Evolutionary conservation across 495 filamentous ascomycete genomes (phyloP), one percentile per base, ranked within the genome.

Genomic region (Gamarada debralockiae): DNA sequence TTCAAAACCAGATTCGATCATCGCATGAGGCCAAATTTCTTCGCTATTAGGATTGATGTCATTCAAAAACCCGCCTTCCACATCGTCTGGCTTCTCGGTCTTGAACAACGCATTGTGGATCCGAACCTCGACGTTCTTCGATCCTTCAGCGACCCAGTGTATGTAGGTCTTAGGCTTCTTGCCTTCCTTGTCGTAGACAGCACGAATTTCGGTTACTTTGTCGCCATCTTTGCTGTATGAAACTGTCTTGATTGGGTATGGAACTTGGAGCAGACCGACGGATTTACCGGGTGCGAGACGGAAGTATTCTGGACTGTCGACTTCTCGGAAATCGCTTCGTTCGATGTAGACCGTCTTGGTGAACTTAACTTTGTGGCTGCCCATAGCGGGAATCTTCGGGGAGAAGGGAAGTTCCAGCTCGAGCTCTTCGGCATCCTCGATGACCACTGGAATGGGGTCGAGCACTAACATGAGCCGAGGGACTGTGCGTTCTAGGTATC

Each of bases 291-390:
- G 92, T 0, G 95, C 88, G 21, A 98, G 82, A 18, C 95, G 90
- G 83, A 96, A 97, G 73, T 90, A 96, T 53, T 95, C 87, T 41
- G 84, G 80, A 60, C 78, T 82, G 66, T 92, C 89, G 15, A 84
- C 78, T 64, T 95, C 87, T 29, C 93, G 81, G 75, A 97, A 98
- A 66, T 98, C 93, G 31, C 78, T 83, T 41, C 90, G 85, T 64
- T 98, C 93, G 44, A 98, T 97, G 72, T 93, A 96, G 14, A 97
- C 78, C 8, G 74, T 87, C 66, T 83, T 83, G n/a, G 89, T 90
- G 65, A 95, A 85, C 27, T 87, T 87, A 55, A 95, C 71, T 56
- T 72, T 76, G 60, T 70, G 69, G 51, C 39, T 65, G n/a, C 77
- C 79, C 57, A 78, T 69, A 22, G 68, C 70, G 1, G 80, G 71